Percentiles rank a stretch among this genome's conserved stretches.
Evolutionary conservation across 2,329 filamentous ascomycete species (phyloP).

Genomic region (Fusarium hostae): DNA sequence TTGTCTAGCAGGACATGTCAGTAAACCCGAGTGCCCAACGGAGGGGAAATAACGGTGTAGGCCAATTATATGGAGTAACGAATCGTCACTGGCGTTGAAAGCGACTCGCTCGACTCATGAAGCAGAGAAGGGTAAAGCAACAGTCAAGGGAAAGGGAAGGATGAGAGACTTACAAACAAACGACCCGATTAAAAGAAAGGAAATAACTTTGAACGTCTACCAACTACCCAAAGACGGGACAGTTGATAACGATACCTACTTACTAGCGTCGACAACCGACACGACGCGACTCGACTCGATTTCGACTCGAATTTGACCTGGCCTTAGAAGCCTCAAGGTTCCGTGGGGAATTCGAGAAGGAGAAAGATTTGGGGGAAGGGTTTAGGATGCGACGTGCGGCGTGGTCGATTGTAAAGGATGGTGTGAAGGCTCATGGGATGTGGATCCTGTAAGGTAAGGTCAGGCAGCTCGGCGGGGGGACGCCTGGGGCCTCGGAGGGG

Average conservation of each 20-base stretch:
- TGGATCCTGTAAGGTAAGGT: conserved; percentile 24
- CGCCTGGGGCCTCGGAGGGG: conserved; percentile 10
- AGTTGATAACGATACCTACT: conserved; percentile 24
- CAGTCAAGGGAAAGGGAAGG: background rate
- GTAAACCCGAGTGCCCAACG: conserved; percentile 23
- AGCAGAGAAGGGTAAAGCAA: conserved; percentile 12
- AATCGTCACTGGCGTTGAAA: conserved; percentile 46
- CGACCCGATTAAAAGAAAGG: conserved; percentile 24
- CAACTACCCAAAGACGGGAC: conserved; percentile 7
- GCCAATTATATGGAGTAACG: conserved; percentile 43
- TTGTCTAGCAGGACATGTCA: conserved; percentile 37
- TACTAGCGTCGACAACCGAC: conserved; percentile 17
- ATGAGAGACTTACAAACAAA: conserved; percentile 38
- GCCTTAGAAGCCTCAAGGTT: conserved; percentile 24
- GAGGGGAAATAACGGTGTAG: conserved; percentile 25
- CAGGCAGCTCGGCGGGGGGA: conserved; percentile 2
- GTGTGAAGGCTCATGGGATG: conserved; percentile 32
- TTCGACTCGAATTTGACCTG: conserved; percentile 31
- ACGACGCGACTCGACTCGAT: conserved; percentile 12
- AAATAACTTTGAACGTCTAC: conserved; percentile 19
- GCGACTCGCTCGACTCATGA: conserved; percentile 25
- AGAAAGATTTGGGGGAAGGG: conserved; percentile 37
- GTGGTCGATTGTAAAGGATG: conserved; percentile 32
- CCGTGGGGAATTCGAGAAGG: conserved; percentile 32
- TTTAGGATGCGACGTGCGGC: conserved; percentile 36